Percentiles rank a stretch among this genome's conserved stretches.
These are phyloP conservation scores for Scheffersomyces stipitis DNA, from an alignment of 805 yeast species.

Conservation along the genomic window DNA sequence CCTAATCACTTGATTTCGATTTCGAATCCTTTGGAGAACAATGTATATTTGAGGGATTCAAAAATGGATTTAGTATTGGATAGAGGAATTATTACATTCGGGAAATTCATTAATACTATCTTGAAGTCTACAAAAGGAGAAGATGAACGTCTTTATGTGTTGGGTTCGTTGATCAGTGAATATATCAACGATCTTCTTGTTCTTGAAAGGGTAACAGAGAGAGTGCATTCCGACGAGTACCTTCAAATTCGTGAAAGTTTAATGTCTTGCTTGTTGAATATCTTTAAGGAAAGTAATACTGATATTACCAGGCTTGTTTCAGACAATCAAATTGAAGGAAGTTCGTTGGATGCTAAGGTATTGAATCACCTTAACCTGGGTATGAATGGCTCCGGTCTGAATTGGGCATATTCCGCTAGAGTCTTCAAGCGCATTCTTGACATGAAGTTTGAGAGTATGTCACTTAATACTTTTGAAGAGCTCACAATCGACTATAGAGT, in stretches of 20 bases:
- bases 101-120: slow-evolving; percentile 13
- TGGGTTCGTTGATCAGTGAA: slow-evolving; percentile 13
- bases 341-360: not conserved
- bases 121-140: not conserved
- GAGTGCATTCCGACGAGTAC: not conserved
- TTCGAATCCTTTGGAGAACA: slow-evolving; percentile 48
- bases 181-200: slow-evolving; percentile 22
- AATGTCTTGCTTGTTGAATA: not conserved
- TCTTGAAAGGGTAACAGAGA: slow-evolving; percentile 5
- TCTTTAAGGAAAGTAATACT: not conserved
- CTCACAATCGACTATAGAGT: slow-evolving; percentile 28
- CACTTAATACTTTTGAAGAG: slow-evolving; percentile 15
- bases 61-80: slow-evolving; percentile 3
- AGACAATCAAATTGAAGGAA: not conserved
- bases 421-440: slow-evolving; percentile 6
- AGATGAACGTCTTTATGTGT: slow-evolving; percentile 9
- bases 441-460: slow-evolving; percentile 12
- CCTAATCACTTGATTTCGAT: slow-evolving; percentile 34
- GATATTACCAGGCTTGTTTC: not conserved
- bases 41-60: slow-evolving; percentile 29
- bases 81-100: slow-evolving; percentile 10
- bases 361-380: not conserved
- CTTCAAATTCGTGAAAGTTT: not conserved
- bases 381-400: not conserved
- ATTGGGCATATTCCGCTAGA: slow-evolving; percentile 8